Conservation (phyloP, 2,329 filamentous ascomycete genomes). For the Xenoacremonium recifei region DNA sequence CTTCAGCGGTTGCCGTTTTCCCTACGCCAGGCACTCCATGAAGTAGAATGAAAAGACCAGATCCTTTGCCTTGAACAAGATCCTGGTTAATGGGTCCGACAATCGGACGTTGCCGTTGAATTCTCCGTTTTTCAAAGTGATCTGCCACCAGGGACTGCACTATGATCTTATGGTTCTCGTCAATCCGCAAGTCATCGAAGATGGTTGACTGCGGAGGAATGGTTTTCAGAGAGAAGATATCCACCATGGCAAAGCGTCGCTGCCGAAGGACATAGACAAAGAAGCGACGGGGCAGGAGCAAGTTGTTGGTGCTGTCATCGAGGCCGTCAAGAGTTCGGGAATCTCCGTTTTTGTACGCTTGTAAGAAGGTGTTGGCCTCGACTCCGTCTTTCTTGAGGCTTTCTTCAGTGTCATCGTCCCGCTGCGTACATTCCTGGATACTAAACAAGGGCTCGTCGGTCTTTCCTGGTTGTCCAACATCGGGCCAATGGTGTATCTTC, state of each 20-base stretch:
- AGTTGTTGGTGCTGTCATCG: slow-evolving; percentile 27
- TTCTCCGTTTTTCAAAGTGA: slow-evolving; percentile 39
- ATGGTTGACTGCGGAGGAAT: slow-evolving; percentile 34
- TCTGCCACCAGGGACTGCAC: slow-evolving; percentile 39
- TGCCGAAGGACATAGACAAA: slow-evolving; percentile 41
- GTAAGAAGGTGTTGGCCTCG: slow-evolving; percentile 34
- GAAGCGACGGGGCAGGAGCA: slow-evolving; percentile 40
- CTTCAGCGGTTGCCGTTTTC: slow-evolving; percentile 48
- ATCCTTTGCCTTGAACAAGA: slow-evolving; percentile 44
- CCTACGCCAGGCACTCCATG: slow-evolving; percentile 49
- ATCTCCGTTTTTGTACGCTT: slow-evolving; percentile 27
- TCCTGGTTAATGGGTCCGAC: slow-evolving; percentile 32
- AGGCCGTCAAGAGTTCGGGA: slow-evolving; percentile 25
- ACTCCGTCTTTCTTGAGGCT: slow-evolving; percentile 32
- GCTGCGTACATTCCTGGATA: slow-evolving; percentile 35
- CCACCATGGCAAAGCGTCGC: slow-evolving; percentile 37
- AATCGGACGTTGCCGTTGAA: slow-evolving; percentile 33
- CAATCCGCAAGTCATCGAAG: slow-evolving; percentile 40
- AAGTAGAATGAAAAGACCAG: slow-evolving; percentile 43
- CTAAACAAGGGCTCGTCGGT: slow-evolving; percentile 36
- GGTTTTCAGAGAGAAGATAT: slow-evolving; percentile 33
- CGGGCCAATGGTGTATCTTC: slow-evolving; percentile 38
- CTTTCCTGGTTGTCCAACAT: no score
- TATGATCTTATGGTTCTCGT: slow-evolving; percentile 40
- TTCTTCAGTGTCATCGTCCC: slow-evolving; percentile 34